Base-by-base conservation (phyloP, 257 asterid species). In the Scutellaria barbata region DNA sequence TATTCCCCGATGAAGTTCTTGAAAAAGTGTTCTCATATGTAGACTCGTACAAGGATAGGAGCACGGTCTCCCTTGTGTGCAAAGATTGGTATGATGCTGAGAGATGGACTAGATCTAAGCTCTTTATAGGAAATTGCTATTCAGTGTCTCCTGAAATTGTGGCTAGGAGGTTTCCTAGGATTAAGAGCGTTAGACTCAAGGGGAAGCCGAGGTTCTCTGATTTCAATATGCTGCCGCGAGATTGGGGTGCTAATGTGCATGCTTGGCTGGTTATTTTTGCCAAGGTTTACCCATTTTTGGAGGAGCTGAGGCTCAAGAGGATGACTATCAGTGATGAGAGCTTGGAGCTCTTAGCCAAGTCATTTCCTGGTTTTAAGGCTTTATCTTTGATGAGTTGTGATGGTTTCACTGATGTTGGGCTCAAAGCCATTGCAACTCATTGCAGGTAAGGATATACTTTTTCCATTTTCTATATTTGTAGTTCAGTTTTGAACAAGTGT, bases 61-160 rank as follows among this genome's bases (percentile, higher is more conserved):
- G 85, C 84, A 77, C 97, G 22, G 84, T 87, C 61, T 88, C 97
- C 46, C 86, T 88, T 20, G 97, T 90, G 18, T 85, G 92, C 60
- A 90, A 81, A 69, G 92, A 88, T 60, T 90, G 97, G 97, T 90
- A 88, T 71, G 82, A 88, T 58, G 95, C 95, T 5, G 97, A 90
- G 80, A 81, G 95, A 13, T 88, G 95, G 97, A 85, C 90, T 8
- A 82, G 97, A 74, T 79, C 87, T n/a, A 90, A 85, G 80, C 69
- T 90, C 13, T 90, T 90, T 53, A 90, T 90, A 20, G 97, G 95
- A 4, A 90, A 90, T 74, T 86, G 97, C 77, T 90, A 90, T 76
- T 82, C 96, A 3, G 96, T 90, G 62, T 81, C 92, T 22, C 96
- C 96, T 6, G 96, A 86, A 66, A 86, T 87, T 50, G 95, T 87